Evolutionary conservation across 1,284 basidiomycete species (phyloP).

Genomic region (Naganishia sp.): DNA sequence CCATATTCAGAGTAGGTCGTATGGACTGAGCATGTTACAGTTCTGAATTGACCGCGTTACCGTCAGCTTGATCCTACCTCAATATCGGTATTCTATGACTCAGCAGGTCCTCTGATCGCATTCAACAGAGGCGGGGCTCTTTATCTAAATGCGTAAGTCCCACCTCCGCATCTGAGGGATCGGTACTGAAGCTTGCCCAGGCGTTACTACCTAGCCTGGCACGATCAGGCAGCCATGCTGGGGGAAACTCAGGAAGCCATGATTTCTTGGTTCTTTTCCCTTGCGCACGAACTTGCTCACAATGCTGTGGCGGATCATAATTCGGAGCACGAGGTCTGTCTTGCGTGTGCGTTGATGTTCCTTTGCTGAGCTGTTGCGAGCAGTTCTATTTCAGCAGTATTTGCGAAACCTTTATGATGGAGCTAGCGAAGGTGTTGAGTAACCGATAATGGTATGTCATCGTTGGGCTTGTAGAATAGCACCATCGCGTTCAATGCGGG

Average conservation of each 20-base stretch:
- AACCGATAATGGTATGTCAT: too few species aligned
- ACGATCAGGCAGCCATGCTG: constrained; percentile 68
- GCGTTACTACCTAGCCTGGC: constrained; percentile 84
- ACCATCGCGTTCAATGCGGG: too few species aligned
- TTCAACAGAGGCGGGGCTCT: constrained; percentile 90
- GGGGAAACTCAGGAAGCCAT: constrained; percentile 69
- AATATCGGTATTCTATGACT: constrained; percentile 85
- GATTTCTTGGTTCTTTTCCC: constrained; percentile 83
- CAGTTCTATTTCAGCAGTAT: constrained; percentile 32
- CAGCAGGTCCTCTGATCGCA: constrained; percentile 77
- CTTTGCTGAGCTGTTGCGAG: not conserved
- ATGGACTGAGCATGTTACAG: too few species aligned
- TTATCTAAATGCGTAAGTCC: constrained; percentile 73
- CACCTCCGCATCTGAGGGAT: too few species aligned
- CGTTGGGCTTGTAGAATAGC: too few species aligned
- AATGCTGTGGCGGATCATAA: constrained; percentile 77
- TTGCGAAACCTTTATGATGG: constrained; percentile 31
- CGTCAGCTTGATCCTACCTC: constrained; percentile 58
- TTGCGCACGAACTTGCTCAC: constrained; percentile 89
- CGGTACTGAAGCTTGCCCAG: constrained; percentile 32
- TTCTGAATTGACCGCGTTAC: not conserved
- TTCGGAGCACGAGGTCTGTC: constrained; percentile 57
- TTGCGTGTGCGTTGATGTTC: not conserved
- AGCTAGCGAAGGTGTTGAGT: constrained; percentile 10
- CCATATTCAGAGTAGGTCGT: constrained; percentile 46